Base-by-base conservation (phyloP, 2,329 filamentous ascomycete genomes). In the Aspergillus melleus region DNA sequence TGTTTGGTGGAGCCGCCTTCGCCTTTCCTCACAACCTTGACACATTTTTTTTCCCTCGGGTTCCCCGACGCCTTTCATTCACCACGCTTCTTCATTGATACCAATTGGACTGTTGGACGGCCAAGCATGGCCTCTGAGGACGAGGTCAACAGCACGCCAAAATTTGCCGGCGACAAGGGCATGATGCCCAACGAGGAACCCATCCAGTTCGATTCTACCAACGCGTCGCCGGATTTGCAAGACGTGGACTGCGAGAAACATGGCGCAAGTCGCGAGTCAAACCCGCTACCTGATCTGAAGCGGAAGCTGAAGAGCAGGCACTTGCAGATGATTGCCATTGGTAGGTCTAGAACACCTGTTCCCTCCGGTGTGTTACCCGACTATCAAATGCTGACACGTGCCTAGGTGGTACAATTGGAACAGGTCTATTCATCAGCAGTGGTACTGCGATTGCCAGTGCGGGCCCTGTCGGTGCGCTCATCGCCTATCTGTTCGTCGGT, bases 271-370 rank as follows among this genome's bases (percentile, higher is more conserved):
- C 74, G 61, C 75, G 59, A 82, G 77, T 66, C 94, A 86, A 47
- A 89, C 87, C 49, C 86, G 87, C 66, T 88, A 62, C 74, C 75
- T 2, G 72, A 77, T 56, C 83, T 98, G 60, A 87, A 90, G 60
- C 84, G 92, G 71, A 90, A 88, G 78, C 78, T 96, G 69, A 96
- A 96, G 79, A 89, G 88, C 26, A 83, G 92, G 52, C 95, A 99
- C 80, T 74, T 98, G 73, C 94, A 98, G 80, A 98, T 98, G 94
- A 98, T 98, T 81, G 95, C 95, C 26, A 96, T 98, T 68, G 93
- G 92, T 72, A 90, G 90, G 56, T 93, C 29, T 32, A 26, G 39
- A 19, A 22, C 22, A 29, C 36, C 19, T n/a, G 55, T 52, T 54
- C 52, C 32, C 46, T 24, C 46, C 19, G 44, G 16, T 42, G 11